Conservation (phyloP, 164 flowering plant species). For the Tetrastigma voinierianum region DNA sequence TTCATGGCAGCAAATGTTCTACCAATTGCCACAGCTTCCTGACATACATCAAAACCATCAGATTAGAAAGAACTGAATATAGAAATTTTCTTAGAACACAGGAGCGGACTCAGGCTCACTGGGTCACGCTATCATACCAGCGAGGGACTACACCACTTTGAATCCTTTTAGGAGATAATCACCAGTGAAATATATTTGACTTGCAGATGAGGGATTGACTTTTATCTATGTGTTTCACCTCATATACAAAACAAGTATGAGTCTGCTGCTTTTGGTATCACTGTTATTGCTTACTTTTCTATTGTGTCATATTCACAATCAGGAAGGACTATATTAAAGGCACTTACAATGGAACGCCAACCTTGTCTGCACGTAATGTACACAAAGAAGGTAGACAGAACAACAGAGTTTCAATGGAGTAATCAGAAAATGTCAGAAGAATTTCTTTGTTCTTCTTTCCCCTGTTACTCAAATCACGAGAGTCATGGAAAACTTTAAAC, state of each 20-base stretch:
- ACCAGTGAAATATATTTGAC: conserved; percentile 66
- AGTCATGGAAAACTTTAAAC: neutral
- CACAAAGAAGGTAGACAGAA: conserved; percentile 78
- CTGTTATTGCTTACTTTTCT: neutral
- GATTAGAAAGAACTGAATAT: neutral
- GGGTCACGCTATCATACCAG: conserved; percentile 88
- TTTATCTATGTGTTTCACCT: conserved; percentile 65
- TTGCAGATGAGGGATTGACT: conserved; percentile 76
- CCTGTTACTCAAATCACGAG: conserved; percentile 42
- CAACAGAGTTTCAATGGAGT: conserved; percentile 84
- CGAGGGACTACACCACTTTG: conserved; percentile 74
- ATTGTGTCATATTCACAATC: neutral
- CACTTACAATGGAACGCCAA: conserved; percentile 89
- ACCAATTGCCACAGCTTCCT: conserved; percentile 93
- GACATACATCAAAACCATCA: conserved; percentile 17
- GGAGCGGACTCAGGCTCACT: conserved; percentile 35
- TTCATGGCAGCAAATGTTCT: conserved; percentile 90
- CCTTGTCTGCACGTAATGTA: conserved; percentile 75
- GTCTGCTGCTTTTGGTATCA: conserved; percentile 8
- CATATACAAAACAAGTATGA: conserved; percentile 10
- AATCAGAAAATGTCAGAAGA: conserved; percentile 85
- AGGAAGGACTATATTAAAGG: neutral
- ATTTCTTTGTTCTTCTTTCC: conserved; percentile 78
- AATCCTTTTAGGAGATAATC: conserved; percentile 53
- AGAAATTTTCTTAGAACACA: neutral